Evolutionary conservation across 257 asterid genomes (phyloP).

Genomic region (Solanum piurae): DNA sequence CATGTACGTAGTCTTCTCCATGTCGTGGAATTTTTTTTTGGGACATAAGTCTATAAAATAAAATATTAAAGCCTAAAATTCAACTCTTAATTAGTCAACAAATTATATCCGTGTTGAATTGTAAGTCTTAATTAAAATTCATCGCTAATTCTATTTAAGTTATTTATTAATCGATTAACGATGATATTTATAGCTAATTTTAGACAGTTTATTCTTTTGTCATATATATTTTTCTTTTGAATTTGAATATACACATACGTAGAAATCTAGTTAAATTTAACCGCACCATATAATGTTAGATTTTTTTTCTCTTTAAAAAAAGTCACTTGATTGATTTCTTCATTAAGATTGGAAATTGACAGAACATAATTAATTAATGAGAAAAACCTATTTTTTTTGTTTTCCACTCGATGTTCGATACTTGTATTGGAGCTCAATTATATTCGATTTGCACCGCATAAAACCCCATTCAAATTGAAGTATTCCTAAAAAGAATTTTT

Average conservation of each 20-base stretch:
- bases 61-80: not conserved
- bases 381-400: not conserved
- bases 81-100: not conserved
- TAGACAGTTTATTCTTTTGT: no score
- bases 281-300: no score
- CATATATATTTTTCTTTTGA: no score
- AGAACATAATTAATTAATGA: not conserved
- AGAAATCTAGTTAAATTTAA: not conserved
- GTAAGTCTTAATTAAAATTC: not conserved
- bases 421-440: no score
- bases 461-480: fast-evolving
- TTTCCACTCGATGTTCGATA: no score
- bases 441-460: fast-evolving
- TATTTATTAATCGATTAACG: no score
- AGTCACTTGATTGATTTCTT: not conserved
- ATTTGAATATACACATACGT: no score
- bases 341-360: not conserved
- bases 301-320: no score
- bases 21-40: not conserved
- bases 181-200: no score
- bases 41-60: not conserved
- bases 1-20: not conserved
- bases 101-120: not conserved
- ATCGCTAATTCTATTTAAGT: not conserved
- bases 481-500: no score